Percentiles rank a stretch among this genome's conserved stretches.
Conservation (phyloP, 2,329 filamentous ascomycete genomes). For the Fusarium torreyae region DNA sequence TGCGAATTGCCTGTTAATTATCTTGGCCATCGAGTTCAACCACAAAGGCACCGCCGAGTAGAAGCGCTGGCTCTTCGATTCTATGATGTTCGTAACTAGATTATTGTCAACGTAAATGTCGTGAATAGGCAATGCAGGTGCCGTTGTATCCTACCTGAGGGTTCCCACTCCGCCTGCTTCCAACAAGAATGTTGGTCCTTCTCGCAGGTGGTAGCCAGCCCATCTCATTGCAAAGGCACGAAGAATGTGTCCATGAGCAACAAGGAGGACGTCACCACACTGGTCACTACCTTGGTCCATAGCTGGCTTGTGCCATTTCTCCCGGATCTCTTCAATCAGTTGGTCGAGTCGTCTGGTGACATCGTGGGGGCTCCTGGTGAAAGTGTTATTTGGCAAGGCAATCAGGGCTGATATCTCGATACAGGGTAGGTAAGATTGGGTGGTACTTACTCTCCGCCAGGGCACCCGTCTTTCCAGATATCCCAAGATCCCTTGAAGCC, state of each 20-base stretch:
- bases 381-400: constrained; percentile 23
- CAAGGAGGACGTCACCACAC: constrained; percentile 68
- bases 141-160: constrained; percentile 70
- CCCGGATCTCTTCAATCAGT: constrained; percentile 81
- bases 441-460: constrained; percentile 81
- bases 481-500: constrained; percentile 78
- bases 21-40: constrained; percentile 57
- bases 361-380: constrained; percentile 75
- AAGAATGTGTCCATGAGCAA: constrained; percentile 92
- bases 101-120: constrained; percentile 20
- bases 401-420: neutral
- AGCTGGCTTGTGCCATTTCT: constrained; percentile 73
- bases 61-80: constrained; percentile 83
- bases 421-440: constrained; percentile 10
- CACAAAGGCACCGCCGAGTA: constrained; percentile 80
- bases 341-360: constrained; percentile 80
- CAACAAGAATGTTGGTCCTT: constrained; percentile 85
- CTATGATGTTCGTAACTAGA: constrained; percentile 83
- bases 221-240: constrained; percentile 91
- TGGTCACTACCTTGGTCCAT: constrained; percentile 67
- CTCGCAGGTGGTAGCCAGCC: constrained; percentile 79
- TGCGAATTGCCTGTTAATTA: constrained; percentile 1
- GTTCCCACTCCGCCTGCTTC: constrained; percentile 90
- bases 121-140: neutral
- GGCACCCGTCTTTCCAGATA: constrained; percentile 92